These are phyloP conservation scores for Mucor mucedo DNA, from an alignment of 371 early-diverging fungal genomes.

Conservation along the genomic window DNA sequence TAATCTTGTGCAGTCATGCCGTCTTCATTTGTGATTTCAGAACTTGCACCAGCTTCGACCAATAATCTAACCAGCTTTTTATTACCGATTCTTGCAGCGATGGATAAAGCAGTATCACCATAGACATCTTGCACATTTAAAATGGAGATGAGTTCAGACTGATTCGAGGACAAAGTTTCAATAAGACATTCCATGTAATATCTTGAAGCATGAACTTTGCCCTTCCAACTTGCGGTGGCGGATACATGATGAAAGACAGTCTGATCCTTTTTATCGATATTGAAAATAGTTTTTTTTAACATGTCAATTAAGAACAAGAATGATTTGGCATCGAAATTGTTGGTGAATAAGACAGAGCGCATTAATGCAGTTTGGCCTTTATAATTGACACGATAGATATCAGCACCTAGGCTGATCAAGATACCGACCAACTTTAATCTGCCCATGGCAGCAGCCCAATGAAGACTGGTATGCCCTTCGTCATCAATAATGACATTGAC, in stretches of 20 bases:
- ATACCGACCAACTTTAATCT: conserved; percentile 70
- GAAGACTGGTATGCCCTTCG: conserved; percentile 89
- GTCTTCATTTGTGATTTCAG: conserved; percentile 74
- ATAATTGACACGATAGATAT: conserved; percentile 71
- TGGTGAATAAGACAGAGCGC: conserved; percentile 82
- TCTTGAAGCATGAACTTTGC: conserved; percentile 71
- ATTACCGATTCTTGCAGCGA: conserved; percentile 85
- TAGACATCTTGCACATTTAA: conserved; percentile 80
- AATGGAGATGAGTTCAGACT: conserved; percentile 64
- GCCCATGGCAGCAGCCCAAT: conserved; percentile 94
- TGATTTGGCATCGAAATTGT: conserved; percentile 82
- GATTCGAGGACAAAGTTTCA: conserved; percentile 50
- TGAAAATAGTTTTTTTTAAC: conserved; percentile 71
- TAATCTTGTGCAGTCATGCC: conserved; percentile 74
- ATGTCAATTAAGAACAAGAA: conserved; percentile 81
- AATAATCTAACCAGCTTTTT: conserved; percentile 74
- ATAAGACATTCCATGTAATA: conserved; percentile 88
- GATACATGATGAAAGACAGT: conserved; percentile 93
- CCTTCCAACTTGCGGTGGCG: conserved; percentile 70
- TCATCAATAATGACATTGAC: conserved; percentile 86
- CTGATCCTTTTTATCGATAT: conserved; percentile 77
- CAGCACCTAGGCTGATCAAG: conserved; percentile 77
- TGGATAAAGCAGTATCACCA: conserved; percentile 91
- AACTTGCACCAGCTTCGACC: conserved; percentile 82
- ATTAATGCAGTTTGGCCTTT: conserved; percentile 89